Evolutionary conservation across 2,329 filamentous ascomycete genomes (phyloP), one percentile per base, ranked within the genome.

Genomic region (Aspergillus nomiae): DNA sequence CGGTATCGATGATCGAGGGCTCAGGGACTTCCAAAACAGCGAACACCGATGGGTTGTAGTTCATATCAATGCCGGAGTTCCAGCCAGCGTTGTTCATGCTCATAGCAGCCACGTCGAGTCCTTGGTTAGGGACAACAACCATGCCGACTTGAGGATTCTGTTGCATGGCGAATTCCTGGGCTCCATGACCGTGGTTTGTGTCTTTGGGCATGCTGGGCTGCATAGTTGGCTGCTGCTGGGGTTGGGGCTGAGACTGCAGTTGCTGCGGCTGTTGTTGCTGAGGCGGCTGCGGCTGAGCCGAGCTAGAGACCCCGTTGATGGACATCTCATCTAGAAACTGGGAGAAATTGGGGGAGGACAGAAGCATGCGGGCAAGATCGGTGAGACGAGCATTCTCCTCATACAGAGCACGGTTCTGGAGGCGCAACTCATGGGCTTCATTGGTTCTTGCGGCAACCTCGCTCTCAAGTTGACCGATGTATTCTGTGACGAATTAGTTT

Each of bases 391-490:
- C 89, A 80, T 96, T 96, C 83, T 97, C 93, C 54, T 96, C 92
- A 69, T 88, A 82, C 21, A 99, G 85, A 43, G 90, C 89, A 56
- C 88, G 87, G 83, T 97, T 98, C 79, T 96, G 89, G 41, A 85
- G 81, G 66, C 91, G 90, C 38, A 97, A 86, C 53, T 93, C 90
- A 67, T 90, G 90, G 69, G 90, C 90, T 82, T 98, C 94, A 68
- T 89, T 91, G 46, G 90, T 89, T 82, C 95, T 96, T 73, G 84
- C 84, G 60, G 92, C 90, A 70, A 97, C 90, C 78, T 98, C 94
- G 66, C 87, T 85, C 83, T 99, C 95, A 19, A 99, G 90, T 79
- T 98, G 94, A 66, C 88, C 87, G 75, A 99, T 98, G 83, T 98
- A 98, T 86, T 98, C 95, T 98, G 30, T n/a, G 61, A 34, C 16